A percentile compares a stretch with the other conserved stretches of the same genome.
These are phyloP conservation scores for Candida frijolesensis DNA, from an alignment of 1,139 yeast genomes.

Conservation along the genomic window DNA sequence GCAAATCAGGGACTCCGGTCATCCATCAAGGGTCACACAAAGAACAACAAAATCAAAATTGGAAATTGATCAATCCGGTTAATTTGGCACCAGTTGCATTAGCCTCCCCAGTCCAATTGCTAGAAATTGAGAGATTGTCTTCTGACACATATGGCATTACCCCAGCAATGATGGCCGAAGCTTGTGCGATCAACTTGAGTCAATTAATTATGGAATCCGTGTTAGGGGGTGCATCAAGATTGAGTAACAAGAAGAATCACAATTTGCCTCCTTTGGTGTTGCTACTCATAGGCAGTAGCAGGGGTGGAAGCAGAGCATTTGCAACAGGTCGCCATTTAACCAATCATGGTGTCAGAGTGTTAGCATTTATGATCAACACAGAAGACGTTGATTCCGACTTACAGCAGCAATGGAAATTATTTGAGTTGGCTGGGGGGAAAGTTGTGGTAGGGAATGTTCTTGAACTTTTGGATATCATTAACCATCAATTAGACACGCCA, in stretches of 20 bases:
- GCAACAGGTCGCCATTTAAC: conserved; percentile 81
- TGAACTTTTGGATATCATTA: conserved; percentile 32
- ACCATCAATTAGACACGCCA: conserved; percentile 63
- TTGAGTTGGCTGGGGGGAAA: conserved; percentile 52
- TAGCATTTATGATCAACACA: conserved; percentile 52
- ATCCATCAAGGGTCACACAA: conserved; percentile 7
- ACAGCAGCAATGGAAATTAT: conserved; percentile 51
- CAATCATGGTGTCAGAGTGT: conserved; percentile 71
- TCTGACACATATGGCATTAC: conserved; percentile 55
- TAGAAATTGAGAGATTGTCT: conserved; percentile 73
- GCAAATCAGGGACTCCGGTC: conserved; percentile 9
- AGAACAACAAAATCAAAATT: conserved; percentile 15
- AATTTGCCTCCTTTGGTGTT: conserved; percentile 81
- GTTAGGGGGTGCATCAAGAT: conserved; percentile 69
- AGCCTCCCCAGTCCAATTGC: conserved; percentile 78
- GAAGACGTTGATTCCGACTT: conserved; percentile 33
- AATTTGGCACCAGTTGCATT: conserved; percentile 48
- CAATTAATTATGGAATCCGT: conserved; percentile 55
- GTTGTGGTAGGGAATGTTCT: conserved; percentile 36
- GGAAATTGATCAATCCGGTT: conserved; percentile 24
- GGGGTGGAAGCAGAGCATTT: conserved; percentile 75
- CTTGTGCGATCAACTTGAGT: conserved; percentile 70
- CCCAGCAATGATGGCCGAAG: conserved; percentile 58
- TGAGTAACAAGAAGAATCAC: conserved; percentile 58
- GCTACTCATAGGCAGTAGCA: conserved; percentile 69